Conservation (phyloP, 768 basidiomycete genomes). For the Gloeostereum incarnatum region DNA sequence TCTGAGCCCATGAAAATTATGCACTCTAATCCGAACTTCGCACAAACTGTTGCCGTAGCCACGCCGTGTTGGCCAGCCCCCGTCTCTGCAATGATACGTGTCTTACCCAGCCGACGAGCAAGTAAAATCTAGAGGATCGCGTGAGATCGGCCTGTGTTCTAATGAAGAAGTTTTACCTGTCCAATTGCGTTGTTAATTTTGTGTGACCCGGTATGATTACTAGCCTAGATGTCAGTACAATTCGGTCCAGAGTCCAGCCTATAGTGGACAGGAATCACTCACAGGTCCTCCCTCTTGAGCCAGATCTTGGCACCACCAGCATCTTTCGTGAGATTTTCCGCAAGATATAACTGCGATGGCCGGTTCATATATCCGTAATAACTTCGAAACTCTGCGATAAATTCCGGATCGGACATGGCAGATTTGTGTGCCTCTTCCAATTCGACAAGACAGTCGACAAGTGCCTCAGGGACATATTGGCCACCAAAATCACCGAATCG, state of each 20-base stretch:
- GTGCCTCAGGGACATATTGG: conserved; percentile 92
- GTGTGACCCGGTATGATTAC: conserved; percentile 97
- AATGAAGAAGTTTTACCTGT: conserved; percentile 42
- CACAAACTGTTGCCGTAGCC: conserved; percentile 96
- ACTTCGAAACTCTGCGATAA: conserved; percentile 86
- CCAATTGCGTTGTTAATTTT: conserved; percentile 99
- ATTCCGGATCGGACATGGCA: conserved; percentile 81
- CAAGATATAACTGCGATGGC: conserved; percentile 86
- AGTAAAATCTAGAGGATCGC: conserved; percentile 65
- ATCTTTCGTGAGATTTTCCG: conserved; percentile 82
- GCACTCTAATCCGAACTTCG: conserved; percentile 92
- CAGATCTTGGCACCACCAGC: conserved; percentile 94
- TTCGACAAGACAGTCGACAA: conserved; percentile 89
- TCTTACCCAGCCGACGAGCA: conserved; percentile 92
- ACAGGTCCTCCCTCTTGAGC: conserved; percentile 95
- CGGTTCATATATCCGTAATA: conserved; percentile 93
- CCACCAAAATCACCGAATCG: conserved; percentile 96
- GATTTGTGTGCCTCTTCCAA: conserved; percentile 85
- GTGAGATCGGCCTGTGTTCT: neutral
- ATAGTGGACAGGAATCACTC: conserved; percentile 15
- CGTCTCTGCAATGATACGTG: conserved; percentile 95
- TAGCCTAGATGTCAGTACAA: conserved; percentile 16
- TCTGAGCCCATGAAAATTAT: conserved; percentile 98
- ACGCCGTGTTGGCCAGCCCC: conserved; percentile 99
- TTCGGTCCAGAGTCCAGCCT: neutral